phyloP scores from a whole-genome alignment of 2,329 filamentous ascomycete species.

The Cadophora malorum region DNA sequence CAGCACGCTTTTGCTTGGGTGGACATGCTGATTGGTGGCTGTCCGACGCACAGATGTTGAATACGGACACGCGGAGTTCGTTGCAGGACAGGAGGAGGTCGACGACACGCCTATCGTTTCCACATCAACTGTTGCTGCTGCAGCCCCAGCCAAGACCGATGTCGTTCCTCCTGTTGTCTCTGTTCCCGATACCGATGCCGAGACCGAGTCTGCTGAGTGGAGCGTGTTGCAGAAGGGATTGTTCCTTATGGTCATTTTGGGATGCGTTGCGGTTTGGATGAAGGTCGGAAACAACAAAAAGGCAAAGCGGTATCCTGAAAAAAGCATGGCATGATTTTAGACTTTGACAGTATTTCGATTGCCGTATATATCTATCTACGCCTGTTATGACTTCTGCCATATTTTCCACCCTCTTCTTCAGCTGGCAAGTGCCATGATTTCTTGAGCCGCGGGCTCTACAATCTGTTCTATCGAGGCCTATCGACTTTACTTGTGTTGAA shows the following conservation, averaged over 20 bases:
- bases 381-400: not conserved
- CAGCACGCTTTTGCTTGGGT: constrained; percentile 31
- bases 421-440: not conserved
- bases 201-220: constrained; percentile 45
- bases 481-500: no score
- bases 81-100: constrained; percentile 40
- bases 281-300: constrained; percentile 49
- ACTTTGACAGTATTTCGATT: not conserved
- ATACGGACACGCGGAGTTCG: constrained; percentile 44
- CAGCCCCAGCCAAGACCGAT: constrained; percentile 23
- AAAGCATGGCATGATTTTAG: constrained; percentile 41
- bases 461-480: no score
- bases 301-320: constrained; percentile 38
- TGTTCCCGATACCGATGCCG: constrained; percentile 34
- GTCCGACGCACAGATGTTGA: constrained; percentile 40
- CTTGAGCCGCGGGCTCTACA: no score
- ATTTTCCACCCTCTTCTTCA: not conserved
- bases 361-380: not conserved
- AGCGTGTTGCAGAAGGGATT: constrained; percentile 56
- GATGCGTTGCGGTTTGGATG: constrained; percentile 53
- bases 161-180: constrained; percentile 34
- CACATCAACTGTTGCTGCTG: constrained; percentile 23
- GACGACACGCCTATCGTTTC: constrained; percentile 34
- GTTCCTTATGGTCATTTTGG: constrained; percentile 51
- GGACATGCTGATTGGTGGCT: constrained; percentile 44